Evolutionary conservation across 1,284 basidiomycete genomes (phyloP).

Genomic region (Naganishia sp.): DNA sequence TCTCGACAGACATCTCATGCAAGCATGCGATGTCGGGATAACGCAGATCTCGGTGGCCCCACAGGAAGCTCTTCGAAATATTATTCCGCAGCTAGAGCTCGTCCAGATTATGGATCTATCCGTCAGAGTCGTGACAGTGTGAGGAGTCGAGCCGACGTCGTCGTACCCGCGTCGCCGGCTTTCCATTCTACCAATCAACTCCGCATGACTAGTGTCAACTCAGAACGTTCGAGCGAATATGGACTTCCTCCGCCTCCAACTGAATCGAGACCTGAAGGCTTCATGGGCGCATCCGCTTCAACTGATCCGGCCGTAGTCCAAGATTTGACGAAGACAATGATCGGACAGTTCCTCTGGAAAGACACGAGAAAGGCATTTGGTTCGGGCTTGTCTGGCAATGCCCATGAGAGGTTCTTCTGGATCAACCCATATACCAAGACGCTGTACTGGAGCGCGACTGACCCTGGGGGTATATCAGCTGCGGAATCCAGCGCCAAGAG

Average conservation of each 20-base stretch:
- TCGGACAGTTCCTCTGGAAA: constrained; percentile 97
- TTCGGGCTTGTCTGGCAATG: constrained; percentile 82
- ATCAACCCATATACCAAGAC: constrained; percentile 98
- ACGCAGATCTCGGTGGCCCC: constrained; percentile 16
- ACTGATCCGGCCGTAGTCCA: constrained; percentile 89
- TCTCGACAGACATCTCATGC: constrained; percentile 16
- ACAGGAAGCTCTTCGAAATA: constrained; percentile 17
- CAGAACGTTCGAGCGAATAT: constrained; percentile 44
- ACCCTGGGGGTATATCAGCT: constrained; percentile 83
- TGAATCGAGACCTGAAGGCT: not conserved
- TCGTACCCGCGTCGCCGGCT: constrained; percentile 31
- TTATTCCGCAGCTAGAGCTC: constrained; percentile 13
- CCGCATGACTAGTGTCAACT: constrained; percentile 39
- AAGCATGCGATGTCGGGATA: constrained; percentile 13
- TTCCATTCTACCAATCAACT: constrained; percentile 31
- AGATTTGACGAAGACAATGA: constrained; percentile 99
- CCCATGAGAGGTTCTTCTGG: constrained; percentile 98
- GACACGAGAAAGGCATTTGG: constrained; percentile 91
- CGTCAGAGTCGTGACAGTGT: constrained; percentile 41
- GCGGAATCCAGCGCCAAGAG: constrained; percentile 94
- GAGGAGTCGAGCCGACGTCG: constrained; percentile 42
- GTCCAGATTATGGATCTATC: constrained; percentile 16
- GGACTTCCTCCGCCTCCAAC: constrained; percentile 33
- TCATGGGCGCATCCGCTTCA: constrained; percentile 43
- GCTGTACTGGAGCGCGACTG: constrained; percentile 92